Conservation (phyloP, 805 yeast species). For the Nakazawaea molendinolei region DNA sequence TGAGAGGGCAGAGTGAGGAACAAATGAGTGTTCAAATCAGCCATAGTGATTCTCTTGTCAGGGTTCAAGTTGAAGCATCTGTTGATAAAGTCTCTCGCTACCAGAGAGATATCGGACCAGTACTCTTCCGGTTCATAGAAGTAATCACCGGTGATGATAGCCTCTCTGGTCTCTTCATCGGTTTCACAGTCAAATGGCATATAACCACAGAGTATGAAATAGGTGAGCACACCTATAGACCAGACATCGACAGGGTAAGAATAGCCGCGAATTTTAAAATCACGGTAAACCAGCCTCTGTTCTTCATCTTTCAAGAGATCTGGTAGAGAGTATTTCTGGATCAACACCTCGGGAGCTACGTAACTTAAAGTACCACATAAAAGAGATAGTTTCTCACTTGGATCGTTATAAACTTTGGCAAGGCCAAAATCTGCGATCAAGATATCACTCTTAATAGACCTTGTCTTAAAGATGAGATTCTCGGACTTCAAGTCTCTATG, state of each 20-base stretch:
- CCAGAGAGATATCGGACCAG: constrained; percentile 66
- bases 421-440: constrained; percentile 83
- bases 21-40: constrained; percentile 79
- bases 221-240: constrained; percentile 75
- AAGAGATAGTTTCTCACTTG: constrained; percentile 68
- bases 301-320: neutral
- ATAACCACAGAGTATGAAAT: constrained; percentile 76
- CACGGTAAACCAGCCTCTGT: constrained; percentile 15
- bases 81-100: constrained; percentile 59
- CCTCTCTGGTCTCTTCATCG: constrained; percentile 80
- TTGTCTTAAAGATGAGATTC: constrained; percentile 66
- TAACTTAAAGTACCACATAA: constrained; percentile 84
- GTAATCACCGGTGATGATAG: constrained; percentile 57
- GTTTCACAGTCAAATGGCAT: constrained; percentile 89
- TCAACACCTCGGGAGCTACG: constrained; percentile 74
- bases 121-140: constrained; percentile 81
- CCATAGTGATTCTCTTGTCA: constrained; percentile 39
- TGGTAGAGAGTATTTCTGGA: constrained; percentile 12
- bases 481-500: constrained; percentile 96
- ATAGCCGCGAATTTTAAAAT: constrained; percentile 41
- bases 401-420: constrained; percentile 62
- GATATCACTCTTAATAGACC: constrained; percentile 52
- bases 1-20: constrained; percentile 20
- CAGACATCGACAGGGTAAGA: constrained; percentile 73
- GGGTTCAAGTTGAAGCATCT: constrained; percentile 51